Percentiles rank a stretch among this genome's conserved stretches.
Evolutionary conservation across 257 asterid genomes (phyloP).

Genomic region (Solanum ahanhuiri): DNA sequence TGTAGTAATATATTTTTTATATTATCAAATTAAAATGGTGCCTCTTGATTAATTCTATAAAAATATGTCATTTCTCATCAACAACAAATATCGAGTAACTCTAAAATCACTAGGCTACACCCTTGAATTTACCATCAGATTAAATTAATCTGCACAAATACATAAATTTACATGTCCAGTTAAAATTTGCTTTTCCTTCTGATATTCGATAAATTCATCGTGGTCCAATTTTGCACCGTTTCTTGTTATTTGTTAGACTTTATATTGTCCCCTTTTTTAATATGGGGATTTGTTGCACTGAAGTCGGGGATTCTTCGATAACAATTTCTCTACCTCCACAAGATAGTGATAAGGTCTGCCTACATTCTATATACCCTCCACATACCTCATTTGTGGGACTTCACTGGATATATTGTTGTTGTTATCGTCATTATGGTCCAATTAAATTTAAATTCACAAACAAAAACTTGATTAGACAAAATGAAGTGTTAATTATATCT

Average conservation of each 20-base stretch:
- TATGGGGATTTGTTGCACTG: too few relatives aligned
- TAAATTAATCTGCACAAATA: neutral
- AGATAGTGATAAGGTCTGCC: too few relatives aligned
- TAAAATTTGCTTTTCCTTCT: neutral
- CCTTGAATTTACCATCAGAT: neutral
- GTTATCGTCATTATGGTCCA: neutral
- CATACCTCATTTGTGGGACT: neutral
- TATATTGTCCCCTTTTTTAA: neutral
- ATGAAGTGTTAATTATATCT: neutral
- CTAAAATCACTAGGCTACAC: too few relatives aligned
- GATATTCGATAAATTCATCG: neutral
- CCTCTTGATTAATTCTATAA: neutral
- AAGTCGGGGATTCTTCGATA: neutral
- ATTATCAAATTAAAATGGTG: too few relatives aligned
- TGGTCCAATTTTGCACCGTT: too few relatives aligned
- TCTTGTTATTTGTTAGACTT: neutral
- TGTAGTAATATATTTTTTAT: neutral
- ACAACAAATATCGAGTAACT: too few relatives aligned
- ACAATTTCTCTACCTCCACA: accelerated
- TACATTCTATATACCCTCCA: neutral
- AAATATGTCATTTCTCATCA: neutral
- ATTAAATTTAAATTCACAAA: neutral
- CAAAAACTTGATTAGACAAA: neutral
- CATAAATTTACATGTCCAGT: neutral
- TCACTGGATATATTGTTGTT: too few relatives aligned